Evolutionary conservation across 208 protist species (phyloP), one percentile per base, ranked within the genome.

Genomic region (Wallacemonas rigidus): DNA sequence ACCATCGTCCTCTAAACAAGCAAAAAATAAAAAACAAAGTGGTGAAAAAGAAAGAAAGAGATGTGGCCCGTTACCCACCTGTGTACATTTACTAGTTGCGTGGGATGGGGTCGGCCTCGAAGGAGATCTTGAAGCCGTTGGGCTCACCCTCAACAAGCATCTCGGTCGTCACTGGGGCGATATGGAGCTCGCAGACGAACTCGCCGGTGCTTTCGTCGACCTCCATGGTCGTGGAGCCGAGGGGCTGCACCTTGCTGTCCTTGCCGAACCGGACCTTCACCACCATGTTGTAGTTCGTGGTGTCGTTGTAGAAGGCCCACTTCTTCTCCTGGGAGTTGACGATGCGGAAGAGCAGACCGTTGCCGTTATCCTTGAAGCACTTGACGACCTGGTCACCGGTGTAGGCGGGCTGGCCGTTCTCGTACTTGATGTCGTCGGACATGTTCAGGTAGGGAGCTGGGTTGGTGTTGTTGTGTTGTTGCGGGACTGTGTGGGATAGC

Each of bases 251-350:
- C 60, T 48, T 82, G 14, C 85, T 91, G 55, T 82, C 56, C 79
- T 89, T 88, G 71, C 84, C 87, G 71, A 94, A 94, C 35, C 71
- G 71, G 2, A 92, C 86, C 71, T 84, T 88, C 58, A 94, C 82
- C 51, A 76, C 48, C 86, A 94, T 92, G 63, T 83, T 82, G 85
- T 92, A 94, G 61, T 81, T 80, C 26, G 72, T 88, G 47, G 89
- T 92, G 72, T 94, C 89, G 74, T 94, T 94, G 79, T 94, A 94
- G 71, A 92, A 94, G 67, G 82, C 83, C 89, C 89, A 94, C 76
- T 87, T 79, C 77, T 87, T 86, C 73, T 90, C 83, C 57, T 88
- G 79, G 51, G 51, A 56, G 51, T 12, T 56, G 51, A 56, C 51
- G 51, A 56, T 56, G 55, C 89, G 89, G 81, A 94, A 94, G 54